Evolutionary conservation across 352 stramenopile genomes (phyloP).

Genomic region (Phytophthora constricta): DNA sequence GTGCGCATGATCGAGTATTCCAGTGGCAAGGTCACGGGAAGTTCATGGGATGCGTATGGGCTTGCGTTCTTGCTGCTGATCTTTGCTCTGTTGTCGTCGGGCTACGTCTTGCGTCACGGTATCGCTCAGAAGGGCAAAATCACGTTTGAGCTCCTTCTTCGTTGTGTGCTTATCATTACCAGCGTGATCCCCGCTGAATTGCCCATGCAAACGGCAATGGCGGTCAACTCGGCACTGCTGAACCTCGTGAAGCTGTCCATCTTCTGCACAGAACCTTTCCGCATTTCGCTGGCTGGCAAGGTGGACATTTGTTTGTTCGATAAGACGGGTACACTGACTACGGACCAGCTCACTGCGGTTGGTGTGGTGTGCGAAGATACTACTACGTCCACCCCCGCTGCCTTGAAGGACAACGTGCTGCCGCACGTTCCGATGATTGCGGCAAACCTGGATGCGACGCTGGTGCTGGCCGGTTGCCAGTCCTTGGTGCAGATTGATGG

Average conservation of each 20-base stretch:
- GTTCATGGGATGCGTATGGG: slow-evolving; percentile 95
- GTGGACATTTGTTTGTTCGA: slow-evolving; percentile 98
- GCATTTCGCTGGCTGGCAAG: slow-evolving; percentile 97
- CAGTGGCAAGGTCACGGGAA: slow-evolving; percentile 96
- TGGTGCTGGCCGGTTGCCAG: slow-evolving; percentile 94
- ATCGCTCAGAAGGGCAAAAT: slow-evolving; percentile 91
- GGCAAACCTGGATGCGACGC: slow-evolving; percentile 77
- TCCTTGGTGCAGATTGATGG: slow-evolving; percentile 98
- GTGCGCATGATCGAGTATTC: slow-evolving; percentile 98
- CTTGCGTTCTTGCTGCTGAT: slow-evolving; percentile 96
- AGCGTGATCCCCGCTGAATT: slow-evolving; percentile 98
- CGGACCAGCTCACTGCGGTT: slow-evolving; percentile 94
- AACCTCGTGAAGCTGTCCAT: slow-evolving; percentile 96
- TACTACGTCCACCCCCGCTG: slow-evolving; percentile 38
- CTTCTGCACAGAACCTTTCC: slow-evolving; percentile 99
- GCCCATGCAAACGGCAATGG: slow-evolving; percentile 98
- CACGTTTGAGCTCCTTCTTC: slow-evolving; percentile 96
- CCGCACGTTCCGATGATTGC: slow-evolving; percentile 86
- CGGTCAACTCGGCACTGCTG: slow-evolving; percentile 96
- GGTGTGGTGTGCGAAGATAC: slow-evolving; percentile 92
- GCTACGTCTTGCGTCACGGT: slow-evolving; percentile 93
- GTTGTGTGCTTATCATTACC: slow-evolving; percentile 99
- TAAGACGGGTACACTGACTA: slow-evolving; percentile 99
- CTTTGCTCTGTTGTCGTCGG: slow-evolving; percentile 95
- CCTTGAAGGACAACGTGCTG: slow-evolving; percentile 55